Conservation (phyloP, 2,329 filamentous ascomycete species). For the Dryadomyces quercivorus region DNA sequence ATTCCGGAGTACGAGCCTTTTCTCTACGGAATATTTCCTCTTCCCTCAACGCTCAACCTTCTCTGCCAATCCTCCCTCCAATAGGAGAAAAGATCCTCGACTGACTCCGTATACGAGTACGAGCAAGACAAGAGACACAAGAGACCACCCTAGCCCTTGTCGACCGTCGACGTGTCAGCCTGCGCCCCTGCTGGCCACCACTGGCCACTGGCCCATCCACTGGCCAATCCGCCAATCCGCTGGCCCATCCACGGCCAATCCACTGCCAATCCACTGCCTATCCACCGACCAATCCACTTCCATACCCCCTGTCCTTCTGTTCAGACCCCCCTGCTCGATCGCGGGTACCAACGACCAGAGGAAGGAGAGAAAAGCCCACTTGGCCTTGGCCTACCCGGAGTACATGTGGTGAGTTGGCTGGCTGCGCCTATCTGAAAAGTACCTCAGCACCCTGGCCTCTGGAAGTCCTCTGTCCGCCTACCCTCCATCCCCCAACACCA, state of each 20-base stretch:
- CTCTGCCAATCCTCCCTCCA: neutral
- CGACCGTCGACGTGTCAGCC: conserved; percentile 15
- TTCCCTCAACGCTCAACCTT: too few species aligned
- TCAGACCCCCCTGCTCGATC: conserved; percentile 4
- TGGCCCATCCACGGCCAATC: too few species aligned
- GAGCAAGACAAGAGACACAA: neutral
- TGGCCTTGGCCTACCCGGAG: neutral
- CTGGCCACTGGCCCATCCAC: too few species aligned
- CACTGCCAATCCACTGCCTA: conserved; percentile 7
- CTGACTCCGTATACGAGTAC: neutral
- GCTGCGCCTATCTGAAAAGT: conserved; percentile 7
- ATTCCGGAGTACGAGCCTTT: too few species aligned
- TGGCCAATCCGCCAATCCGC: too few species aligned
- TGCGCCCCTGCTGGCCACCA: conserved; percentile 10
- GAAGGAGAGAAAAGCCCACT: neutral
- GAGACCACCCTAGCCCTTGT: conserved; percentile 1
- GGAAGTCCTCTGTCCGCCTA: too few species aligned
- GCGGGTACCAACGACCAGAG: neutral
- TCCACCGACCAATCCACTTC: neutral
- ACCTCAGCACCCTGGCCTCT: neutral
- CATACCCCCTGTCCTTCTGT: neutral
- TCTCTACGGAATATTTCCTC: too few species aligned
- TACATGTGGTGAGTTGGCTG: conserved; percentile 1
- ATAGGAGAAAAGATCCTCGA: neutral
- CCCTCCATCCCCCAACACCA: neutral